Evolutionary conservation across 805 yeast genomes (phyloP).

Genomic region (Candida easanensis): DNA sequence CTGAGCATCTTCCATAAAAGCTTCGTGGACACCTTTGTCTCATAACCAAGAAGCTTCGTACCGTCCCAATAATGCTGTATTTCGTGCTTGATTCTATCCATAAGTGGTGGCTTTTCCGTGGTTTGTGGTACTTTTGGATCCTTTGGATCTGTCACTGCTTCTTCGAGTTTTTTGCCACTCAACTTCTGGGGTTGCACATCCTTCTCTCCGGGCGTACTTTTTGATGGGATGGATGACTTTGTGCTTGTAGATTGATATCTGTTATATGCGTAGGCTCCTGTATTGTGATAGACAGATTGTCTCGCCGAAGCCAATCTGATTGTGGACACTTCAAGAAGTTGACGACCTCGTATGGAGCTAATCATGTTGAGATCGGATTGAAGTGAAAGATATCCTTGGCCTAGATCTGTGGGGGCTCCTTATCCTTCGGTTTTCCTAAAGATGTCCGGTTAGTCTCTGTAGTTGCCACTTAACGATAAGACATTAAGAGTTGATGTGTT

Average conservation of each 20-base stretch:
- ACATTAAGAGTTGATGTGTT: too few relatives aligned
- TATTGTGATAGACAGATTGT: not conserved
- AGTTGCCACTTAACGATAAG: too few relatives aligned
- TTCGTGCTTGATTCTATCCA: slow-evolving; percentile 87
- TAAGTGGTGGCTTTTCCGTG: slow-evolving; percentile 52
- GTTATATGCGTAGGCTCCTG: not conserved
- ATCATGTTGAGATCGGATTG: slow-evolving; percentile 1
- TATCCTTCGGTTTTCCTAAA: too few relatives aligned
- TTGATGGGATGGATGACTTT: not conserved
- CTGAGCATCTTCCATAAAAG: slow-evolving; percentile 77
- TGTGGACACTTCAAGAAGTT: not conserved
- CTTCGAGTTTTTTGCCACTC: not conserved
- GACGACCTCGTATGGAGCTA: not conserved
- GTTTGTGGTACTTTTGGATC: slow-evolving; percentile 3
- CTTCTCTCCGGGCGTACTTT: not conserved
- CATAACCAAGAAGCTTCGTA: slow-evolving; percentile 88
- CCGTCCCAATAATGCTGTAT: slow-evolving; percentile 94
- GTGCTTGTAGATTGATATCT: slow-evolving; percentile 1
- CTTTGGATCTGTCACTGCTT: not conserved
- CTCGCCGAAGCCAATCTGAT: not conserved
- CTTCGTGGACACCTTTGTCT: slow-evolving; percentile 79
- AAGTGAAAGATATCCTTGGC: too few relatives aligned
- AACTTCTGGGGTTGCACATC: not conserved
- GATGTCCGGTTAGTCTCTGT: too few relatives aligned
- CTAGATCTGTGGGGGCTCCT: not conserved